phyloP scores from a whole-genome alignment of 306 rosid species.

The Medicago lupulina region DNA sequence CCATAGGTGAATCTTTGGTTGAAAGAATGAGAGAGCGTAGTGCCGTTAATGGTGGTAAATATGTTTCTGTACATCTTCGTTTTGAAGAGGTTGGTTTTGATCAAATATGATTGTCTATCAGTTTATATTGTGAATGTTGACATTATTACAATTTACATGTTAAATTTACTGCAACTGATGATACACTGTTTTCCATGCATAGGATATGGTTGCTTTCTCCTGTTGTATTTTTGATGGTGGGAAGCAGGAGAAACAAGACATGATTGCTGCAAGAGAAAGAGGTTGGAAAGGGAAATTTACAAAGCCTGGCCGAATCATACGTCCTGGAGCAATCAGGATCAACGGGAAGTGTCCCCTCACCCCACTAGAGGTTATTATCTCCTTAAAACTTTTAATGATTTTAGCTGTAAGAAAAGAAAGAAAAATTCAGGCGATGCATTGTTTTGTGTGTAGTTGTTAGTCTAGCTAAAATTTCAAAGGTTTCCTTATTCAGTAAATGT shows the following conservation, averaged over 20 bases:
- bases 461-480: slow-evolving; percentile 34
- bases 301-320: slow-evolving; percentile 91
- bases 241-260: slow-evolving; percentile 72
- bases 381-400: slow-evolving; percentile 24
- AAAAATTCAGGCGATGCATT: slow-evolving; percentile 21
- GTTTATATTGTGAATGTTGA: slow-evolving; percentile 25
- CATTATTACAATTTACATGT: not conserved
- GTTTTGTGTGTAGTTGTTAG: slow-evolving; percentile 23
- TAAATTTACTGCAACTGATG: slow-evolving; percentile 38
- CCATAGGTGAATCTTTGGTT: slow-evolving; percentile 80
- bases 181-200: slow-evolving; percentile 39
- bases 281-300: slow-evolving; percentile 99
- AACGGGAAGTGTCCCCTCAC: slow-evolving; percentile 99
- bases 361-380: slow-evolving; percentile 80
- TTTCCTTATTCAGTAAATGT: not conserved
- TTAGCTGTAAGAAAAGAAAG: slow-evolving; percentile 27
- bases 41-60: slow-evolving; percentile 81
- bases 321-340: slow-evolving; percentile 95
- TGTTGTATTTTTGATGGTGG: slow-evolving; percentile 97
- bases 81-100: slow-evolving; percentile 87
- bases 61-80: slow-evolving; percentile 95
- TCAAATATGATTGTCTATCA: slow-evolving; percentile 22
- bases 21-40: slow-evolving; percentile 88
- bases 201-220: slow-evolving; percentile 99
- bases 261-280: slow-evolving; percentile 95